These are phyloP conservation scores for Fusarium proliferatum DNA, from an alignment of 2,329 filamentous ascomycete species.

Conservation along the genomic window DNA sequence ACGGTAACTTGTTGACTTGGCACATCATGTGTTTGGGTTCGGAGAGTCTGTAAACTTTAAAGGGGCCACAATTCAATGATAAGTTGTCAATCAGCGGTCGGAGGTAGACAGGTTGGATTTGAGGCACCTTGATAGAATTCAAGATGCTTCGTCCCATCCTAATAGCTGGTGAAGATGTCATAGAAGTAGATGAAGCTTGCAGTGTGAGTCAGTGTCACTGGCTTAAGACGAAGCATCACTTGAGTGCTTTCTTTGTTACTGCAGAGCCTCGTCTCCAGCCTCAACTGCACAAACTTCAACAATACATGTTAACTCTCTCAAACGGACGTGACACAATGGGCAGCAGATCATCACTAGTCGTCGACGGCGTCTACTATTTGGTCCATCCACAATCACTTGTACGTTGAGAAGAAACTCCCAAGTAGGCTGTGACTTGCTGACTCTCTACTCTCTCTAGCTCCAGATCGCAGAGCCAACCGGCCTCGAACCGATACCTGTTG, in stretches of 20 bases:
- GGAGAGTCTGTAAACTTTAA: neutral
- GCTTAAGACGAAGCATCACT: neutral
- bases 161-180: no score
- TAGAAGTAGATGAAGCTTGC: no score
- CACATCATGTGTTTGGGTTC: neutral
- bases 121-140: neutral
- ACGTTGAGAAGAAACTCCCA: neutral
- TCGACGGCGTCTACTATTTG: neutral
- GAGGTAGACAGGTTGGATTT: neutral
- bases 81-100: neutral
- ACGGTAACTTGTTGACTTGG: neutral
- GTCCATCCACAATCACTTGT: neutral
- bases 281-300: neutral
- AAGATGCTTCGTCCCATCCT: neutral
- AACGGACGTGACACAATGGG: neutral
- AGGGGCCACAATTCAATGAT: neutral
- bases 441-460: neutral
- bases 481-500: neutral
- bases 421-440: neutral
- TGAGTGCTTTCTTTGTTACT: neutral
- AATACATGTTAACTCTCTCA: neutral
- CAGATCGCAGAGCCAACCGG: rapidly evolving
- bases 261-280: neutral
- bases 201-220: neutral
- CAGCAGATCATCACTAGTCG: neutral